Evolutionary conservation across 2,329 filamentous ascomycete genomes (phyloP), one percentile per base, ranked within the genome.

Genomic region (Alternaria hordeiaustralica): DNA sequence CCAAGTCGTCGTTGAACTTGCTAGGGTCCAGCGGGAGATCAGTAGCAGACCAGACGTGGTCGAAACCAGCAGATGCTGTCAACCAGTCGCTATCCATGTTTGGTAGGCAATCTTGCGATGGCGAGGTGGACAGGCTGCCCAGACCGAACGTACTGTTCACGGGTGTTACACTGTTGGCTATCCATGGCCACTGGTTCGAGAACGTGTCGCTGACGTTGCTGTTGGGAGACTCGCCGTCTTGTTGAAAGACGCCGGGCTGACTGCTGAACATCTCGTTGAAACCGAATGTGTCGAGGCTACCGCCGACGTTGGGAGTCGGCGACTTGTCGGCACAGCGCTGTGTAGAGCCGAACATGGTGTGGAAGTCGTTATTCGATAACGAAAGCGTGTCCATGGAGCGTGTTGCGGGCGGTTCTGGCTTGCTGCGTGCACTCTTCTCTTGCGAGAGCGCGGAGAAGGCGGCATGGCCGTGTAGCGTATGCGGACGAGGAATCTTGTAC

Each of bases 401-500:
- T 36, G 72, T 68, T 43, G 71, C 59, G 7, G 65, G 60, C 20
- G 65, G 55, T 10, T 78, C 75, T 13, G 71, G 60, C 53, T 73
- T 72, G 30, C 51, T 69, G 63, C 75, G 75, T 28, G 64, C 62
- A 36, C 61, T 65, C 61, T 73, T 69, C 28, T 63, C 58, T 47
- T 76, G 72, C 28, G 66, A 53, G 51, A 75, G 63, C 23, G 74
- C 60, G 54, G 74, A 68, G 20, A 79, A 79, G 10, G 74, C 72
- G 5, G 72, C 61, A 30, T 71, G 70, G 30, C 77, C 77, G 59
- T 80, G 79, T 10, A 78, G 69, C 43, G 78, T 77, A 55, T 80
- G 78, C n/a, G 78, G 78, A 18, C 78, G 77, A 21, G 87, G 86
- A 67, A 90, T 86, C 72, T 87, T 87, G 79, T 90, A 90, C 2